phyloP scores from a whole-genome alignment of 371 early-diverging fungal genomes.

The Capillidium rhysosporum region DNA sequence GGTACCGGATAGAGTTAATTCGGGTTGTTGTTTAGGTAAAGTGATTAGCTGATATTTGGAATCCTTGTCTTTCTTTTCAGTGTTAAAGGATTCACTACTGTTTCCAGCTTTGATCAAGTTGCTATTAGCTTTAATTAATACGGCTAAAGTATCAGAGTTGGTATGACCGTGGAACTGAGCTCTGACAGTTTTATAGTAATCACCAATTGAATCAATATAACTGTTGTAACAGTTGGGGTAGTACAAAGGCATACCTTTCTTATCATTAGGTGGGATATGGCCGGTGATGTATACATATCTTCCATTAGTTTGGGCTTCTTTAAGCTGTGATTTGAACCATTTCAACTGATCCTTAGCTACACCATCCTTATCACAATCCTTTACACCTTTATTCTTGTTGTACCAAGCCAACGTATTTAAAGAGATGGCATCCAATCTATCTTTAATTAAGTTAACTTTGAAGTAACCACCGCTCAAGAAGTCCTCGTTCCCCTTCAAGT shows the following conservation, averaged over 20 bases:
- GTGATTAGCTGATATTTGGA: conserved; percentile 6
- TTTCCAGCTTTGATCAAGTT: not conserved
- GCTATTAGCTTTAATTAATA: not conserved
- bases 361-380: conserved; percentile 11
- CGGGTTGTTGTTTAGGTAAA: conserved; percentile 5
- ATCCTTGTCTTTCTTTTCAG: not conserved
- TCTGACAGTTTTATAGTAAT: conserved; percentile 16
- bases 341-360: conserved; percentile 7
- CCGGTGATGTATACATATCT: conserved; percentile 18
- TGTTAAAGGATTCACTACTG: not conserved
- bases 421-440: conserved; percentile 9
- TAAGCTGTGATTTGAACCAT: conserved; percentile 11
- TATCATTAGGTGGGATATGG: conserved; percentile 27
- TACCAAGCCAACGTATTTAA: conserved; percentile 14
- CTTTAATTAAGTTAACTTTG: conserved; percentile 2
- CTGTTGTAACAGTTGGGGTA: conserved; percentile 14
- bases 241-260: conserved; percentile 10
- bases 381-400: conserved; percentile 1
- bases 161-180: conserved; percentile 26
- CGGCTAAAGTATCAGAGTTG: conserved; percentile 7
- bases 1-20: conserved; percentile 1
- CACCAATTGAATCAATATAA: conserved; percentile 20
- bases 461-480: conserved; percentile 9
- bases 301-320: not conserved
- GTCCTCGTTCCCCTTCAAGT: not conserved